Percentiles rank a stretch among this genome's conserved stretches.
These are phyloP conservation scores for Bolboschoenoplectus hybrid DNA, from an alignment of 202 grass and related monocot genomes.

Conservation along the genomic window DNA sequence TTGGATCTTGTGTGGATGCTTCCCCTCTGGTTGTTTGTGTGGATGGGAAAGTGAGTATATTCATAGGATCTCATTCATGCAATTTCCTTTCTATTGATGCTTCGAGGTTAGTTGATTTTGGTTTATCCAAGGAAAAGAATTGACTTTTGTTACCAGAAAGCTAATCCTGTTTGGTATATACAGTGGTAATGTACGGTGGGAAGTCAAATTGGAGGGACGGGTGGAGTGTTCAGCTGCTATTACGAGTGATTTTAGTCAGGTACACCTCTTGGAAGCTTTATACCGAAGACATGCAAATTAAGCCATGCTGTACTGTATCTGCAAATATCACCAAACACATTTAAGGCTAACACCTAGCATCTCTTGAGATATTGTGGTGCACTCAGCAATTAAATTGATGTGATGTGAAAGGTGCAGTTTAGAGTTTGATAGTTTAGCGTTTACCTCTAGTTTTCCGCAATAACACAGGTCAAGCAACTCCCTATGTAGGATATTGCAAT, in stretches of 20 bases:
- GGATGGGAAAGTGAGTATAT: conserved; percentile 65
- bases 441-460: no score
- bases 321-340: conserved; percentile 17
- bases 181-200: conserved; percentile 77
- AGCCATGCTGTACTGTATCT: not conserved
- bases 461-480: not conserved
- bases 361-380: not conserved
- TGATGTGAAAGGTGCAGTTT: not conserved
- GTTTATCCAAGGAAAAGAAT: conserved; percentile 23
- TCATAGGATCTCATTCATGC: conserved; percentile 86
- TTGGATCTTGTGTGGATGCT: conserved; percentile 93
- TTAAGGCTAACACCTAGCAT: conserved; percentile 3
- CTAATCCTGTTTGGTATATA: conserved; percentile 31
- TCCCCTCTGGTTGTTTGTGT: conserved; percentile 81
- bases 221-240: conserved; percentile 79
- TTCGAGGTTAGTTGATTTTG: conserved; percentile 51
- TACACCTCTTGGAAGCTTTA: conserved; percentile 25
- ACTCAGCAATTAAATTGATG: not conserved
- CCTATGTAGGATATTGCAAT: not conserved
- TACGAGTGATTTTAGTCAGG: conserved; percentile 84
- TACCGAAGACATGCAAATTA: conserved; percentile 5
- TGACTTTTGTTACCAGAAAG: conserved; percentile 43
- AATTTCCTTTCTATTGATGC: conserved; percentile 82
- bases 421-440: conserved; percentile 5
- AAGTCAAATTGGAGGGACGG: conserved; percentile 73